These are phyloP conservation scores for Eutrema japonicum DNA, from an alignment of 345 rosid species.

Conservation along the genomic window DNA sequence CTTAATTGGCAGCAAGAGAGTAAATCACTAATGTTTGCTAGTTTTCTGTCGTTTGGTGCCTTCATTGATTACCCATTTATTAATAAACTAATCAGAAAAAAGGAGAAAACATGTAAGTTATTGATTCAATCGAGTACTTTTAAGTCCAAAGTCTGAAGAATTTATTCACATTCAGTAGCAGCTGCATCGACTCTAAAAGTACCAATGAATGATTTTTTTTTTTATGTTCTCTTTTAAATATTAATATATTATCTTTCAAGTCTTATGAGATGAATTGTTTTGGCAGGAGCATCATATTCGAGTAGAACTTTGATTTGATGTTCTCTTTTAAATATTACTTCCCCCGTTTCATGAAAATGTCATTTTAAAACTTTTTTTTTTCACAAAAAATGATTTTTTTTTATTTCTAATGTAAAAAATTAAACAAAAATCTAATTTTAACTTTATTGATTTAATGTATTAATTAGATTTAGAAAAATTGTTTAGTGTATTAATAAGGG, in stretches of 20 bases:
- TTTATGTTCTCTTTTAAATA: too few species aligned
- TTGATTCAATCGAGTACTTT: conserved; percentile 40
- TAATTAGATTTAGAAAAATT: too few species aligned
- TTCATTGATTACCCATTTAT: conserved; percentile 14
- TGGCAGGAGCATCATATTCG: conserved; percentile 38
- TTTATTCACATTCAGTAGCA: conserved; percentile 40
- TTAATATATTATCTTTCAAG: conserved; percentile 16
- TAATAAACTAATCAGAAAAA: background rate
- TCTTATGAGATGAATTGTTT: conserved; percentile 2
- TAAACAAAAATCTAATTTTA: too few species aligned
- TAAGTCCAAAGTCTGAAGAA: conserved; percentile 36
- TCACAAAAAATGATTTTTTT: too few species aligned
- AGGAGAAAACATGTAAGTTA: conserved; percentile 9
- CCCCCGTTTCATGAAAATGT: too few species aligned
- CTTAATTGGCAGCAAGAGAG: conserved; percentile 14
- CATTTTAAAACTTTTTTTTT: too few species aligned
- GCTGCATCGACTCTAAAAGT: conserved; percentile 36
- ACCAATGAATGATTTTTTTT: background rate
- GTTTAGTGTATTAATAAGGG: too few species aligned
- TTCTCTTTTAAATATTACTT: too few species aligned
- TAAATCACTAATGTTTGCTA: conserved; percentile 9
- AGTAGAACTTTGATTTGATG: conserved; percentile 30
- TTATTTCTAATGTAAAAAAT: too few species aligned
- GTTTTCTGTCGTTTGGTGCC: conserved; percentile 17
- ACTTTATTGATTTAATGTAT: too few species aligned